Conservation (phyloP, 2,329 filamentous ascomycete species). For the Emmonsia crescens region DNA sequence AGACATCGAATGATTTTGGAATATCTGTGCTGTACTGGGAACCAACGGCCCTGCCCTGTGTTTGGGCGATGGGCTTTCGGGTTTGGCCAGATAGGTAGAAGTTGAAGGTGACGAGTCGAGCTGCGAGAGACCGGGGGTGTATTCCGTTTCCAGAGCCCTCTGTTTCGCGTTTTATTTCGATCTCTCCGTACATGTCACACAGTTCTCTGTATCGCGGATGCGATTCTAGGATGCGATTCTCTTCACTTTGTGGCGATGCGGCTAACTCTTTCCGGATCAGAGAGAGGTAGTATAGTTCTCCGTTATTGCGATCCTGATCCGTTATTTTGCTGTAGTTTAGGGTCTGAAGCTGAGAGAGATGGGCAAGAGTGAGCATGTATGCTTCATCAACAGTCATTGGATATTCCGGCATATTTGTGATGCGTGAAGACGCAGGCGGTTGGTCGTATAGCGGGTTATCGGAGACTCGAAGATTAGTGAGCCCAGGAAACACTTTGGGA, state of each 20-base stretch:
- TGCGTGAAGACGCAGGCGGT: constrained; percentile 21
- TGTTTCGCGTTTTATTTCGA: constrained; percentile 48
- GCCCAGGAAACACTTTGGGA: constrained; percentile 55
- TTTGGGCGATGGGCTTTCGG: constrained; percentile 8
- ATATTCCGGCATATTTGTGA: constrained; percentile 30
- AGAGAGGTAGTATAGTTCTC: constrained; percentile 86
- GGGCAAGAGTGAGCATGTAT: constrained; percentile 78
- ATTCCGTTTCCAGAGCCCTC: constrained; percentile 25
- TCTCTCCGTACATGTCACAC: constrained; percentile 65
- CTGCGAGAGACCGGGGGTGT: constrained; percentile 72
- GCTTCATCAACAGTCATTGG: constrained; percentile 57
- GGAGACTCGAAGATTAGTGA: constrained; percentile 65
- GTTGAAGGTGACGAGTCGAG: constrained; percentile 54
- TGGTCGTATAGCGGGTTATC: constrained; percentile 74
- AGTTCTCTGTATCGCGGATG: constrained; percentile 67
- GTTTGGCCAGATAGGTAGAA: constrained; percentile 42
- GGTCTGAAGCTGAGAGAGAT: constrained; percentile 54
- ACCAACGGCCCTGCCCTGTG: constrained; percentile 9
- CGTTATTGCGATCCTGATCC: constrained; percentile 65
- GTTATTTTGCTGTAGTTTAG: constrained; percentile 55
- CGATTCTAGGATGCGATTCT: constrained; percentile 42
- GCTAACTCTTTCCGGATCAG: constrained; percentile 68
- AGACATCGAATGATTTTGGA: constrained; percentile 68
- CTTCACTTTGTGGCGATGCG: constrained; percentile 31
- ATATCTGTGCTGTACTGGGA: constrained; percentile 39